Conservation (phyloP, 1,284 basidiomycete species). For the Cryptococcus sp. region DNA sequence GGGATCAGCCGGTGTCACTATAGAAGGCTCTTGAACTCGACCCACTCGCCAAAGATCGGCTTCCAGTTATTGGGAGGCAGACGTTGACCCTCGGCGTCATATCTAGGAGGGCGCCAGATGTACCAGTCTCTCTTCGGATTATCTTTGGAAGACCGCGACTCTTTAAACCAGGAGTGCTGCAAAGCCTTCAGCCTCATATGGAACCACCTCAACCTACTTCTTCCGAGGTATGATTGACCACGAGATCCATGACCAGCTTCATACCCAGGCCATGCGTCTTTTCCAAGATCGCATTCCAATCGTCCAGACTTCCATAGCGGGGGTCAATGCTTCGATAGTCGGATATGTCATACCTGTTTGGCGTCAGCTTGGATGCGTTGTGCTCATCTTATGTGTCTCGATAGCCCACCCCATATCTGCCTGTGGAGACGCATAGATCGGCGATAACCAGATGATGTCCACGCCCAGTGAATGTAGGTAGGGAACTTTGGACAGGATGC, state of each 20-base stretch:
- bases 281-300: constrained; percentile 52
- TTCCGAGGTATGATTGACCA: constrained; percentile 56
- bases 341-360: not conserved
- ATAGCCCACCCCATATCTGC: constrained; percentile 48
- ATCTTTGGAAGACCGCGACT: constrained; percentile 46
- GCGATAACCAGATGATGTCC: constrained; percentile 54
- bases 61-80: constrained; percentile 56
- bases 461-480: constrained; percentile 56
- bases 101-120: constrained; percentile 51
- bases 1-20: not conserved
- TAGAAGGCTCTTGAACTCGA: not conserved
- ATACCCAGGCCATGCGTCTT: constrained; percentile 50
- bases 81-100: constrained; percentile 38
- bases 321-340: constrained; percentile 54
- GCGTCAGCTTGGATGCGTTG: no score
- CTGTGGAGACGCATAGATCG: constrained; percentile 43
- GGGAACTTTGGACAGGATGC: constrained; percentile 53
- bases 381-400: constrained; percentile 13
- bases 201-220: constrained; percentile 48
- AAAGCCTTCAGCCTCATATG: constrained; percentile 24
- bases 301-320: constrained; percentile 54
- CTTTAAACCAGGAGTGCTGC: constrained; percentile 33
- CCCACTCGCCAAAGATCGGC: constrained; percentile 48
- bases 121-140: constrained; percentile 57
- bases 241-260: constrained; percentile 55